Percentiles rank a stretch among this genome's conserved stretches.
Conservation (phyloP, 352 stramenopile species). For the Phytophthora aleatoria region DNA sequence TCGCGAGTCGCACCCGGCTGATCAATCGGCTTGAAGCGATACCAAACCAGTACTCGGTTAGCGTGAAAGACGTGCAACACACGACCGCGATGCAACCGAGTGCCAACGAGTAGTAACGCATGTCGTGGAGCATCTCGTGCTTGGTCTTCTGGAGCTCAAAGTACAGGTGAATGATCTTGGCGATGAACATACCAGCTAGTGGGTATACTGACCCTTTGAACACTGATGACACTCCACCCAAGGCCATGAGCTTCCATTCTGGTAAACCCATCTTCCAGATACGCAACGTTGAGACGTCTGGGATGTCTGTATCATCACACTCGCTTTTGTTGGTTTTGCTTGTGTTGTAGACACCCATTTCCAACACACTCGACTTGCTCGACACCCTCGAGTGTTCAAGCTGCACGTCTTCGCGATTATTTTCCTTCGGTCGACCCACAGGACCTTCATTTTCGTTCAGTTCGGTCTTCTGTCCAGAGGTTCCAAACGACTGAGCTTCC, state of each 20-base stretch:
- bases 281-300: not conserved
- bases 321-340: not conserved
- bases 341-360: too few species aligned
- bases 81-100: not conserved
- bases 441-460: not conserved
- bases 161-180: not conserved
- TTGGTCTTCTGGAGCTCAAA: not conserved
- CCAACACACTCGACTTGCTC: too few species aligned
- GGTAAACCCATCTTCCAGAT: not conserved
- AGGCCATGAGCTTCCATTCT: not conserved
- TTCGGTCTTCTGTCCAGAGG: not conserved
- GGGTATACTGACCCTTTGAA: not conserved
- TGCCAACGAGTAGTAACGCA: not conserved
- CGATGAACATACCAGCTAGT: not conserved
- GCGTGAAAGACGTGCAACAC: not conserved
- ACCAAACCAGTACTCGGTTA: not conserved
- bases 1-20: not conserved
- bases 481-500: not conserved
- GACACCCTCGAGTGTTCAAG: too few species aligned
- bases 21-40: not conserved
- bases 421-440: too few species aligned
- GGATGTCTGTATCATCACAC: not conserved
- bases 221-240: not conserved
- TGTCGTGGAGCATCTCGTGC: not conserved
- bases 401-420: too few species aligned